Evolutionary conservation across 75 land plant species (phyloP), one percentile per base, ranked within the genome.

Genomic region (Picea glauca): DNA sequence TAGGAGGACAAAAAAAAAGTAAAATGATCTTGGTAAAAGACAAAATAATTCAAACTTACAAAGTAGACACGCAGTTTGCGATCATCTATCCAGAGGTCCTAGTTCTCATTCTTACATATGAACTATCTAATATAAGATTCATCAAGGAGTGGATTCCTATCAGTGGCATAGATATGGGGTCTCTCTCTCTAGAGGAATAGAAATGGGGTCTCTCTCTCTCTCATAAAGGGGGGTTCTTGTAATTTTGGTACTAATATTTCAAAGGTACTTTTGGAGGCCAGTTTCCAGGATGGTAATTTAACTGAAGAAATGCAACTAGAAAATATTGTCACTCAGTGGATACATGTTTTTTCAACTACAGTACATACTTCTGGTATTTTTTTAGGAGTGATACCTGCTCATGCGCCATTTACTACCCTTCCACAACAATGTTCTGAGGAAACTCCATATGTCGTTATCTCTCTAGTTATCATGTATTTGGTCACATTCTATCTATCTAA

Each of bases 321-420:
- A 20, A 89, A 87, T 68, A 79, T 64, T 61, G 77, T 82, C 23
- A 79, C 86, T 76, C 90, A 84, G 58, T 86, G 92, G 18, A 78
- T 94, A 77, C 85, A 90, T 84, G 80, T 88, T 7, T 86, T 85
- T 23, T 90, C 96, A 30, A 84, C 94, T 60, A 85, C 86, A 32
- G 96, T 92, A 21, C 94, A 94, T 74, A 84, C 92, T 23, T 77
- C 91, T 50, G 92, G 92, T 15, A 90, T 90, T 60, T 92, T 92
- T 31, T 83, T 94, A 76, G 84, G 81, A 72, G 85, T 87, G 18
- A 73, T 94, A 20, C 94, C 94, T 31, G 60, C 77, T 30, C 81
- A 92, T 20, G 86, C 87, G 26, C 60, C 54, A 31, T 90, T 83
- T 80, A 81, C 58, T 54, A 79, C 82, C 59, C 87, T 94, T 67